Evolutionary conservation across 179 eudicot genomes (phyloP), one percentile per base, ranked within the genome.

Genomic region (Beta macrorhiza): DNA sequence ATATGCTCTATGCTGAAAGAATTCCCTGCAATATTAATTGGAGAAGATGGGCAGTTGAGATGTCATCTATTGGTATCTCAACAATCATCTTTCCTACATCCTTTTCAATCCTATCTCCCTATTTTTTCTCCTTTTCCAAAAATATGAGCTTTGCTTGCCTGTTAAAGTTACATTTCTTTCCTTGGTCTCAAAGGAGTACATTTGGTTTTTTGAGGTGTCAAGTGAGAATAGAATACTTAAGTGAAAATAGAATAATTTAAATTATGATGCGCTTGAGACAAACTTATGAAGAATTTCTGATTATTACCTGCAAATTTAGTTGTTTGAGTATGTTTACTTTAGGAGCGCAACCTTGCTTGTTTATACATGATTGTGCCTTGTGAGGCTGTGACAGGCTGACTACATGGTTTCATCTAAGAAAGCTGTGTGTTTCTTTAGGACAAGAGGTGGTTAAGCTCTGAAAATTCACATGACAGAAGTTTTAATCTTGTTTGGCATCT

Each of bases 51-150:
- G 75, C 81, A 80, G 77, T 77, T 77, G 79, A 25, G 79, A n/a
- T 84, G 14, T 29, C 25, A 72, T 80, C 53, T 68, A 62, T 75
- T 42, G 83, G 75, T 70, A 49, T 79, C 82, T 85, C 78, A 85
- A 70, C 82, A 81, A 78, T 82, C 77, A 84, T 84, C 80, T 74
- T 51, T 80, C 82, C 68, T 61, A 74, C 22, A 73, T 74, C 25
- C 17, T 64, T 49, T 15, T 22, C 42, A 37, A 25, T 57, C 79
- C 74, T 76, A 37, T 67, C 4, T 37, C 13, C 32, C 58, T 70
- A 44, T 58, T 37, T 8, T 19, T 19, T 32, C 19, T 80, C 10
- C 2, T 5, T 62, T 32, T 52, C 12, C 4, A 63, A 80, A 64
- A 25, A 10, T 0, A 4, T 32, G 20, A 29, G 29, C 47, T 53